Evolutionary conservation across 805 yeast genomes (phyloP).

Genomic region (Grigorovia humatica): DNA sequence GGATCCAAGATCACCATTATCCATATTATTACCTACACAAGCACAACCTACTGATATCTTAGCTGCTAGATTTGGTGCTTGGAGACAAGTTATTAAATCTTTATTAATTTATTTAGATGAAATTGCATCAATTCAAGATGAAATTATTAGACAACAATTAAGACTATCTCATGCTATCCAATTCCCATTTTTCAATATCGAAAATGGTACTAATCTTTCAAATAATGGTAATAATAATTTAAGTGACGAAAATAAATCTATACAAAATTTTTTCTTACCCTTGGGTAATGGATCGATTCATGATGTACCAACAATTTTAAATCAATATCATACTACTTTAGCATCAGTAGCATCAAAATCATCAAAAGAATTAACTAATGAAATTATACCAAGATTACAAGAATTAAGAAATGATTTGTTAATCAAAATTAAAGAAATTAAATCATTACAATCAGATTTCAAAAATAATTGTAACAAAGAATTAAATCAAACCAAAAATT

Average conservation of each 20-base stretch:
- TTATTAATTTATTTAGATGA: conserved; percentile 68
- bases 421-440: conserved; percentile 80
- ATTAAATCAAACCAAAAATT: conserved; percentile 50
- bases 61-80: conserved; percentile 73
- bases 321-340: conserved; percentile 53
- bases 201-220: conserved; percentile 22
- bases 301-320: conserved; percentile 64
- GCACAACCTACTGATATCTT: conserved; percentile 81
- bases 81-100: conserved; percentile 74
- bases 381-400: conserved; percentile 56
- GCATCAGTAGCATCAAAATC: conserved; percentile 49
- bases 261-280: conserved; percentile 52
- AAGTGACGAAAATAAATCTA: conserved; percentile 15
- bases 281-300: conserved; percentile 72
- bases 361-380: conserved; percentile 49
- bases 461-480: conserved; percentile 65
- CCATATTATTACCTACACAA: conserved; percentile 42
- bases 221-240: neutral
- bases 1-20: conserved; percentile 42
- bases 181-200: conserved; percentile 29
- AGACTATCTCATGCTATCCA: conserved; percentile 70
- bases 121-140: conserved; percentile 78
- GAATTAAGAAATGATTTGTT: conserved; percentile 65
- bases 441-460: conserved; percentile 73
- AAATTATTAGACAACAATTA: conserved; percentile 71